phyloP scores from a whole-genome alignment of 257 asterid species.

The Fraxinus anomala region DNA sequence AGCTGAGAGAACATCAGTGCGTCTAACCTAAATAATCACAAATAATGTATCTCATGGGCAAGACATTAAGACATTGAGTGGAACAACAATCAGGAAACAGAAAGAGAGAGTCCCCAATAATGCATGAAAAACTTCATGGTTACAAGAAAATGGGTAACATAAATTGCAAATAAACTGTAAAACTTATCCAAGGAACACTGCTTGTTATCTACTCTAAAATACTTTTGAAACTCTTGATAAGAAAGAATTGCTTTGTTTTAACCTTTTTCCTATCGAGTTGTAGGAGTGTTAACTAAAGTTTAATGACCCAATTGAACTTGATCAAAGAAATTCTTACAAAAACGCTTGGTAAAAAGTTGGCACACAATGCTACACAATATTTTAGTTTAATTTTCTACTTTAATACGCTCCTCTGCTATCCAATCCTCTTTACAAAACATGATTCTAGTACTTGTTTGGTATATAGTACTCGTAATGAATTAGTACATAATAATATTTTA shows the following conservation, averaged over 20 bases:
- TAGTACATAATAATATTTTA: background rate
- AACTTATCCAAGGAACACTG: background rate
- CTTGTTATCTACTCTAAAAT: background rate
- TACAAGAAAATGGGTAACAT: background rate
- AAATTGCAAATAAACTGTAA: background rate
- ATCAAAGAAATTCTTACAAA: background rate
- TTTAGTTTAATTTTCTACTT: background rate
- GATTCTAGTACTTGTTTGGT: background rate
- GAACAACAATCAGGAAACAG: slow-evolving; percentile 14
- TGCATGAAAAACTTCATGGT: background rate
- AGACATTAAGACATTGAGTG: background rate
- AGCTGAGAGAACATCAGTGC: slow-evolving; percentile 89
- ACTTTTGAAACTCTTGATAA: background rate
- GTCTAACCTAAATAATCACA: slow-evolving; percentile 65
- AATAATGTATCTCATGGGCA: slow-evolving; percentile 28
- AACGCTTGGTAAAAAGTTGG: background rate
- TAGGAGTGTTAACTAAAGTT: background rate
- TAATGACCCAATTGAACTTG: background rate
- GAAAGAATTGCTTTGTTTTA: background rate
- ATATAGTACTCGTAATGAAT: background rate
- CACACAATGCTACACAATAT: background rate
- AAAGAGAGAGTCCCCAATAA: background rate
- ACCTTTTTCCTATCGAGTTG: background rate
- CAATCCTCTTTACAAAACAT: background rate
- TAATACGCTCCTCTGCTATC: background rate